Evolutionary conservation across 2,329 filamentous ascomycete species (phyloP).

Genomic region (Colletotrichum navitas): DNA sequence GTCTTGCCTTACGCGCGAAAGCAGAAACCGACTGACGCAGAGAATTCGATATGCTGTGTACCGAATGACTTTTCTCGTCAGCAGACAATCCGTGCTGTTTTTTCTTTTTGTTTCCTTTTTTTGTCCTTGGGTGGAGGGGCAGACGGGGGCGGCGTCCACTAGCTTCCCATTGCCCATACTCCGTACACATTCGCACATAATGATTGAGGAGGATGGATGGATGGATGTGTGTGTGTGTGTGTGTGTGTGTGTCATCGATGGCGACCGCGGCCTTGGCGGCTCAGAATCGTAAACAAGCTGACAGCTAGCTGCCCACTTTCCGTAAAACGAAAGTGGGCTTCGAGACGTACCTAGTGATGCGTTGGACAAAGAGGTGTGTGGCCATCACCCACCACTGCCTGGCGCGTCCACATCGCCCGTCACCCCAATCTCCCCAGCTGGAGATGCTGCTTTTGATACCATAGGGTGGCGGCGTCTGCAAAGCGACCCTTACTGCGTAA

Average conservation of each 20-base stretch:
- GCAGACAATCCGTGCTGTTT: too few species aligned
- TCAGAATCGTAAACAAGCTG: not conserved
- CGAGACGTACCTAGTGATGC: not conserved
- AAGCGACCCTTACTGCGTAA: not conserved
- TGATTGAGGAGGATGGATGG: not conserved
- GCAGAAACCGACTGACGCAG: not conserved
- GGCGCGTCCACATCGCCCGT: not conserved
- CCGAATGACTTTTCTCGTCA: not conserved
- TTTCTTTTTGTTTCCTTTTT: too few species aligned
- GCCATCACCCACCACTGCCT: not conserved
- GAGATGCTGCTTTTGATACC: not conserved
- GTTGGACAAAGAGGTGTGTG: not conserved
- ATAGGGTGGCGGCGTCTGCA: not conserved
- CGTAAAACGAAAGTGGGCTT: not conserved
- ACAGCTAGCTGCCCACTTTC: not conserved
- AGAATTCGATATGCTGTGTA: not conserved
- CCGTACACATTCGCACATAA: not conserved
- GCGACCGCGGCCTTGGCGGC: not conserved
- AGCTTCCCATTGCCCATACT: not conserved
- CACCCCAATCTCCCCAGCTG: not conserved
- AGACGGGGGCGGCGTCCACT: not conserved
- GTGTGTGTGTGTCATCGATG: not conserved
- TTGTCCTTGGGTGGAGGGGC: not conserved
- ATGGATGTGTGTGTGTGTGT: too few species aligned
- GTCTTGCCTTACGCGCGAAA: conserved; percentile 5